phyloP scores from a whole-genome alignment of 192 early-diverging fungal species.

The Umbelopsis ramanniana region DNA sequence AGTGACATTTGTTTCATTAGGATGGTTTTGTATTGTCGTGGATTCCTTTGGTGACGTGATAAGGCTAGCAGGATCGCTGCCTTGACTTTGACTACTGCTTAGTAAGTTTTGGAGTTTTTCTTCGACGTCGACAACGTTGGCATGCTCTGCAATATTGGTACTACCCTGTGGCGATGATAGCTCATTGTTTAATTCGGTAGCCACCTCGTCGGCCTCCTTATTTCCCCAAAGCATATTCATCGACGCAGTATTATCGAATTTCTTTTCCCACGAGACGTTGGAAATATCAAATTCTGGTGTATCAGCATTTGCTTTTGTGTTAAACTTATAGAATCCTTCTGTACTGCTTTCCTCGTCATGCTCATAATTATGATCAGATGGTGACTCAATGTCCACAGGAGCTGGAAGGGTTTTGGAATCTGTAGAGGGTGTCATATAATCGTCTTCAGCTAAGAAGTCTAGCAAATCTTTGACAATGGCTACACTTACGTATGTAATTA shows the following conservation, averaged over 20 bases:
- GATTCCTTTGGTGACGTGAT: no score
- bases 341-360: constrained; percentile 13
- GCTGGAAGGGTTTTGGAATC: constrained; percentile 18
- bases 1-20: not conserved
- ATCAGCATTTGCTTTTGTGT: not conserved
- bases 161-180: not conserved
- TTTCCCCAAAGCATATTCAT: not conserved
- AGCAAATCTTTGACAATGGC: not conserved
- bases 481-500: constrained; percentile 39
- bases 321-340: not conserved
- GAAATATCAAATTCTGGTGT: constrained; percentile 1
- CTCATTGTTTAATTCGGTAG: not conserved
- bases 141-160: no score
- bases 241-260: constrained; percentile 15
- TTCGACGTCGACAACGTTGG: no score
- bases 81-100: no score
- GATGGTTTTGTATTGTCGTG: no score
- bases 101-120: no score
- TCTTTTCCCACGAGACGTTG: constrained; percentile 3
- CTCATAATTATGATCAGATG: not conserved
- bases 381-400: not conserved
- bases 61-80: no score
- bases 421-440: no score
- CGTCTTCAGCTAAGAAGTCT: no score
- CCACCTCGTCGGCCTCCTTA: not conserved